Base-by-base conservation (phyloP, 2,329 filamentous ascomycete species). In the Hypoxylon sp. region DNA sequence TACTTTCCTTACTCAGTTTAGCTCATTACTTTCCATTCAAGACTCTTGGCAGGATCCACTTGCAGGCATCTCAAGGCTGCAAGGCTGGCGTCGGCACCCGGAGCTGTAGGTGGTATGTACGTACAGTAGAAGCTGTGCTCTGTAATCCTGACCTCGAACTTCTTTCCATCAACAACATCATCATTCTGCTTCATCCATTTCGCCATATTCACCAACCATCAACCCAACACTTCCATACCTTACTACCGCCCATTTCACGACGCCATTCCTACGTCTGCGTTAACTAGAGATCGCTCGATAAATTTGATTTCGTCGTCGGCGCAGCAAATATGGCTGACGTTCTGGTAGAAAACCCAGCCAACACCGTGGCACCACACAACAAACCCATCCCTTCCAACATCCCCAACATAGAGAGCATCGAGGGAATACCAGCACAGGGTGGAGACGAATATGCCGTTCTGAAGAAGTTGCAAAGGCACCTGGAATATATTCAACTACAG, bases 401-500 rank as follows among this genome's bases (percentile, higher is more conserved):
- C 75, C 89, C 91, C 29, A 93, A 90, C 73, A 88, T 96, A 73
- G 91, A 96, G 71, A 87, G 88, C 63, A 86, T 97, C 60, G 93
- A 97, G 73, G 91, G 91, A 54, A 79, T 91, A 56, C 82, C 86
- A 11, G 84, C 84, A 47, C 91, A 96, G 67, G 87, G 86, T 38
- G 89, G 86, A 61, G 93, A 97, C 72, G 93, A 97, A 71, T 99
- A 99, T 73, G 91, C 90, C 42, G 91, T 88, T 29, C 82, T 97
- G 73, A 99, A 99, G 81, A 94, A 95, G 79, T 84, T 97, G 60
- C 93, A 99, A 75, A 83, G 93, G 71, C 92, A 97, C 78, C 78
- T 97, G 65, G 94, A 99, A 86, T 97, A 96, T 74, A 96, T 97
- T 71, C 91, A 97, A 75, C 82, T 99, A 65, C 94, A 99, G 77